phyloP scores from a whole-genome alignment of 805 yeast species.

The Candida methanosorbosa region DNA sequence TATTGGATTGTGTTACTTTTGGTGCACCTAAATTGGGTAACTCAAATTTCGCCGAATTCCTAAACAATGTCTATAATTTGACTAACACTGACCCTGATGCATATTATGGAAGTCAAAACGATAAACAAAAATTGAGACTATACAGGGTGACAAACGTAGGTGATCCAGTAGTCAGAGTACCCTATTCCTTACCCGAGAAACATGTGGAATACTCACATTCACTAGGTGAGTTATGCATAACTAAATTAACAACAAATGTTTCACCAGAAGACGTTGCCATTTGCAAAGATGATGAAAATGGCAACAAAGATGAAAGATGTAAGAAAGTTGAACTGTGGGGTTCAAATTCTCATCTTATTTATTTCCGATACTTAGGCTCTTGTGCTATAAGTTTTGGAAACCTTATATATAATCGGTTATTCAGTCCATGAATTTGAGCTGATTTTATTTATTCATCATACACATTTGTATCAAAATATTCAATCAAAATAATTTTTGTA shows the following conservation, averaged over 20 bases:
- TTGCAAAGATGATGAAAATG: conserved; percentile 6
- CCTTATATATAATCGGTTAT: too few relatives aligned
- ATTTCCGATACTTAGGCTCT: conserved; percentile 8
- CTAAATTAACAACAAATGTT: conserved; percentile 5
- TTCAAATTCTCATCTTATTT: conserved; percentile 8
- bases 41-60: conserved; percentile 27
- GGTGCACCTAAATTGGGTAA: conserved; percentile 39
- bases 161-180: conserved; percentile 18
- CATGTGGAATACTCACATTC: conserved; percentile 10
- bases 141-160: conserved; percentile 21
- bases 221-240: conserved; percentile 16
- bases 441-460: too few relatives aligned
- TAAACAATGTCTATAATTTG: conserved; percentile 12
- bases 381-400: conserved; percentile 4
- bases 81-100: not conserved
- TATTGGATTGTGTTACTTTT: conserved; percentile 26
- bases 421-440: too few relatives aligned
- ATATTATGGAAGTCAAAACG: not conserved
- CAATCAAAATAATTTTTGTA: too few relatives aligned
- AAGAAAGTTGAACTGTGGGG: conserved; percentile 4
- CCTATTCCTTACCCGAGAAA: conserved; percentile 3
- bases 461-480: too few relatives aligned
- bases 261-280: conserved; percentile 3
- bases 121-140: conserved; percentile 5
- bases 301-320: conserved; percentile 5